Base-by-base conservation (phyloP, 306 rosid species). In the Chamaecrista fasciculata region DNA sequence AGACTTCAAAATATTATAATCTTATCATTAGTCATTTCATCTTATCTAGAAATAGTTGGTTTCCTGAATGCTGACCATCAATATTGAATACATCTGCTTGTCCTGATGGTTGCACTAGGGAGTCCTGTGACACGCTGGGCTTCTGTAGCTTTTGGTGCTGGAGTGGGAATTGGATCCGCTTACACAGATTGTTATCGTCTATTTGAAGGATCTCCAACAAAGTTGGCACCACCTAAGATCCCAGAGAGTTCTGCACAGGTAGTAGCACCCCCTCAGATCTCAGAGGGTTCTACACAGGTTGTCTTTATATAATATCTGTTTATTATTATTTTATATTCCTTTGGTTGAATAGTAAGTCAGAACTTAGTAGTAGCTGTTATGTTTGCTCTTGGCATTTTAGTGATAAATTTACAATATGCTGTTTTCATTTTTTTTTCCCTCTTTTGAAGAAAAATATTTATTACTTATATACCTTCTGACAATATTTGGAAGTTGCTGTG, bases 81-180 rank as follows among this genome's bases (percentile, higher is more conserved):
- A 19, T 69, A 44, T 53, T 52, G 71, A 42, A 19, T 37, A 59
- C 52, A 43, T 60, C 19, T 4, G 4, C 20, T 68, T 76, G 33
- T 69, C 70, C 65, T 68, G 49, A 68, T 52, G 55, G 49, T 28
- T 66, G 42, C 56, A 33, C 50, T 66, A 91, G 96, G 97, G 91
- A 91, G 86, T 78, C 97, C 97, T 43, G 76, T 66, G 61, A 84
- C 91, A 80, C 96, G 97, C 51, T 91, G 93, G 97, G 91, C 96
- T 20, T 84, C 96, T 40, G 71, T 91, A 64, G 96, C 93, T 77
- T 88, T 86, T 76, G 97, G 96, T 19, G 97, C 97, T 68, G 97
- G 97, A 25, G 67, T 81, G 47, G 97, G 96, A 60, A 63, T 91
- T 31, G 97, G 97, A 70, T 88, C 96, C 16, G 97, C 97, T 10